A percentile compares a stretch with the other conserved stretches of the same genome.
phyloP scores from a whole-genome alignment of 208 protist species.

The Strigomonas culicis region DNA sequence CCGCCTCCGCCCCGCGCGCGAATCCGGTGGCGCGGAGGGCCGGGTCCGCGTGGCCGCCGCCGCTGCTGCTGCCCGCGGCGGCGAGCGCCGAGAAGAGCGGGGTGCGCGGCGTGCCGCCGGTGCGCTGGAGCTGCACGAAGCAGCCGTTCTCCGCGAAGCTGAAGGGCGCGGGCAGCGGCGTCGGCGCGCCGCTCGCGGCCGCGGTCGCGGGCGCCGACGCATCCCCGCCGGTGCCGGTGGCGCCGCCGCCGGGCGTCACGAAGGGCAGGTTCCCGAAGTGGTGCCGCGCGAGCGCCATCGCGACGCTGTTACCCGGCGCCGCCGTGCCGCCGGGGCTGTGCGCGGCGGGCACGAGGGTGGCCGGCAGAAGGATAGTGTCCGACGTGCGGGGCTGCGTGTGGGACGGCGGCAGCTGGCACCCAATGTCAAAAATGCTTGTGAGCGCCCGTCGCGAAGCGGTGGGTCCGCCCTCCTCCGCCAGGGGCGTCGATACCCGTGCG shows the following conservation, averaged over 20 bases:
- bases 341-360: background rate
- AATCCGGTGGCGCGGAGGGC: background rate
- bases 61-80: background rate
- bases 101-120: no score
- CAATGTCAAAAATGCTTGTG: background rate
- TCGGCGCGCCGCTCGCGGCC: background rate
- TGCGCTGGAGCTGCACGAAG: background rate
- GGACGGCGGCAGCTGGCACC: slow-evolving; percentile 4
- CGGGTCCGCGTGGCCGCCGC: background rate
- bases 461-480: no score
- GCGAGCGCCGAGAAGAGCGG: no score
- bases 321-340: background rate
- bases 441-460: no score
- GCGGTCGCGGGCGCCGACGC: background rate
- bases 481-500: no score
- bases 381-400: background rate
- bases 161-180: background rate
- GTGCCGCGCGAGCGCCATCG: background rate
- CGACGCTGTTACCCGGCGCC: background rate
- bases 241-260: background rate
- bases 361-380: background rate
- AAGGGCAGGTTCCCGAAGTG: no score
- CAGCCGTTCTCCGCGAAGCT: background rate
- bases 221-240: background rate
- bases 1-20: background rate